phyloP scores from a whole-genome alignment of 2,329 filamentous ascomycete genomes.

The Pezicula radicicola region DNA sequence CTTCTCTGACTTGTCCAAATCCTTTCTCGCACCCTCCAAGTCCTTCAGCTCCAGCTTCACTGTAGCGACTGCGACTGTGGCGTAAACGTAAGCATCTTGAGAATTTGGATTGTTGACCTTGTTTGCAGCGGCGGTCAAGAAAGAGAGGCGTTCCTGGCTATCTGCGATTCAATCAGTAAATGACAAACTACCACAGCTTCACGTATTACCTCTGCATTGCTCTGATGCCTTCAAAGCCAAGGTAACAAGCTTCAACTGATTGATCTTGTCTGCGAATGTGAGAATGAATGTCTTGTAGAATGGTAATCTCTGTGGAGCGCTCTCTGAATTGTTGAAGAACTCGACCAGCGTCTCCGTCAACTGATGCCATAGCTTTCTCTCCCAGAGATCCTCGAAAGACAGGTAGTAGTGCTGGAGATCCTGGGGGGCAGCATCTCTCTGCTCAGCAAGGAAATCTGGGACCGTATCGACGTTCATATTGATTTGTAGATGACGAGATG shows the following conservation, averaged over 20 bases:
- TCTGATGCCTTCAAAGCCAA: conserved; percentile 83
- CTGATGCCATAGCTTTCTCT: conserved; percentile 98
- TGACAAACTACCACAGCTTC: not conserved
- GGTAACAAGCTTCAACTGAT: conserved; percentile 94
- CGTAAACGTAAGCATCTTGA: conserved; percentile 94
- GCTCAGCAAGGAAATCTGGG: conserved; percentile 85
- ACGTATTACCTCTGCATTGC: conserved; percentile 68
- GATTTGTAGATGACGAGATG: too few species aligned
- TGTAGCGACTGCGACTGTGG: conserved; percentile 82
- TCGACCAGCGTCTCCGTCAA: conserved; percentile 84
- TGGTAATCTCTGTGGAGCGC: conserved; percentile 77
- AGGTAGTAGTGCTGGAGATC: conserved; percentile 87
- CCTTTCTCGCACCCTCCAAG: conserved; percentile 77
- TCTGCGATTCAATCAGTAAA: conserved; percentile 48
- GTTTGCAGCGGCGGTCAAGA: conserved; percentile 78
- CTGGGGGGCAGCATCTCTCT: conserved; percentile 83
- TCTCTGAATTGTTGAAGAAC: conserved; percentile 82
- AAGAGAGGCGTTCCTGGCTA: conserved; percentile 79
- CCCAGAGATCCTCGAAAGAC: conserved; percentile 94
- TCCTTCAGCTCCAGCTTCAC: conserved; percentile 81
- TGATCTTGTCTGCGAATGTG: conserved; percentile 97
- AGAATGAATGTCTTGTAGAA: conserved; percentile 95
- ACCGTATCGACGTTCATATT: conserved; percentile 79
- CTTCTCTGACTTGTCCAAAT: conserved; percentile 82
- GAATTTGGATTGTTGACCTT: conserved; percentile 91